A percentile compares a stretch with the other conserved stretches of the same genome.
phyloP scores from a whole-genome alignment of 2,329 filamentous ascomycete species.

The Mycogone perniciosa region DNA sequence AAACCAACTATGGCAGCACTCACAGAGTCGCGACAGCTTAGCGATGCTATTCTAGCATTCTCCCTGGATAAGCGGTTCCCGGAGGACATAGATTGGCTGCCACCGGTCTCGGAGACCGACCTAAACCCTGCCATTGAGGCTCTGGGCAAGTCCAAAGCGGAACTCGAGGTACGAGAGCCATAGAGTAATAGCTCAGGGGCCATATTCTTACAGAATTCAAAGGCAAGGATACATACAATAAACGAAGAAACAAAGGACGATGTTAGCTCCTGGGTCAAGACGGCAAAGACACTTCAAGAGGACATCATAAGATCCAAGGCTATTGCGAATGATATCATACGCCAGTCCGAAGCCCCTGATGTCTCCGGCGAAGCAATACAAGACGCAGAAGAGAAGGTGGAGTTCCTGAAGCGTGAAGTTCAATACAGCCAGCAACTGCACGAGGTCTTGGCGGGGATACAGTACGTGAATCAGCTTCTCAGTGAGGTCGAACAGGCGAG shows the following conservation, averaged over 20 bases:
- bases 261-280: slow-evolving; percentile 78
- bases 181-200: not conserved
- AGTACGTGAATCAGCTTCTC: slow-evolving; percentile 54
- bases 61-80: slow-evolving; percentile 36
- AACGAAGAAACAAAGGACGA: slow-evolving; percentile 73
- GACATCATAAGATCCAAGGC: slow-evolving; percentile 77
- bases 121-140: slow-evolving; percentile 35
- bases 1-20: slow-evolving; percentile 25
- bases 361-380: slow-evolving; percentile 46
- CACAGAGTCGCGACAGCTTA: slow-evolving; percentile 27
- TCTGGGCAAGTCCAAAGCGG: slow-evolving; percentile 29
- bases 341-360: slow-evolving; percentile 61
- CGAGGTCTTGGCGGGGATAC: slow-evolving; percentile 44
- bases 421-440: slow-evolving; percentile 54
- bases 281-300: slow-evolving; percentile 76
- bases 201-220: slow-evolving; percentile 4
- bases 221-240: slow-evolving; percentile 63
- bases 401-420: slow-evolving; percentile 52
- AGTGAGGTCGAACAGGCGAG: slow-evolving; percentile 54
- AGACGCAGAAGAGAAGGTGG: slow-evolving; percentile 47
- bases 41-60: slow-evolving; percentile 36
- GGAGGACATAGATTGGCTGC: slow-evolving; percentile 31
- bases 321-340: slow-evolving; percentile 74
- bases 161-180: slow-evolving; percentile 32
- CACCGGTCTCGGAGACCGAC: slow-evolving; percentile 32